Base-by-base conservation (phyloP, 345 rosid species). In the Gossypium sturtianum region DNA sequence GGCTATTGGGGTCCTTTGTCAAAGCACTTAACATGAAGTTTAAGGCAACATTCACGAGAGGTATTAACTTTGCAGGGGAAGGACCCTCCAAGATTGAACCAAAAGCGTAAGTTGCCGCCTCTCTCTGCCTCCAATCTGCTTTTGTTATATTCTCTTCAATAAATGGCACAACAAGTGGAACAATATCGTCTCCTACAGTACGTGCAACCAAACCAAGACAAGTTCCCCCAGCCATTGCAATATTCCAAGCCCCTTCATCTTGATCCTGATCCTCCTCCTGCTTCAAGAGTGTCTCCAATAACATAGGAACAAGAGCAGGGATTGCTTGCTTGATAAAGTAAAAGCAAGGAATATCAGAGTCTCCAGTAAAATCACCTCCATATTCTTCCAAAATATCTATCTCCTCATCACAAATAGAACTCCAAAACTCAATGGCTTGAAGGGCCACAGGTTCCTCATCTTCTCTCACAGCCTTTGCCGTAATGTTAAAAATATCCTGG, bases 51-150 rank as follows among this genome's bases (percentile, higher is more conserved):
- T 85, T 83, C 74, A 85, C 90, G 51, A 87, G 80, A 43, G 88
- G 74, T 72, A 80, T 80, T 22, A 89, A 67, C 80, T 84, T 85
- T 70, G 84, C 89, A 47, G 90, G 83, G 44, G 89, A 84, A 49
- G 92, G 90, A 27, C 90, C 90, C 73, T 89, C 92, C 84, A 89
- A 70, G 49, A 89, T 89, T 74, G 92, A 89, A 62, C 90, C 92
- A 70, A 88, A 88, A 22, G 92, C 92, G 1, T 72, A 72, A 3
- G 75, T 72, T 44, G 75, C 75, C 2, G 44, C 66, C 57, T 72
- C 75, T 23, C 92, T 85, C 48, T 87, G 90, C 78, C 89, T 87
- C 92, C 92, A 89, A 48, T 89, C 92, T 71, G 87, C 86, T 77
- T 89, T 89, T 74, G 87, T 79, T 78, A 89, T 84, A 62, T 87